Percentiles rank a stretch among this genome's conserved stretches.
phyloP scores from a whole-genome alignment of 2,329 filamentous ascomycete genomes.

The Fusarium sp. region DNA sequence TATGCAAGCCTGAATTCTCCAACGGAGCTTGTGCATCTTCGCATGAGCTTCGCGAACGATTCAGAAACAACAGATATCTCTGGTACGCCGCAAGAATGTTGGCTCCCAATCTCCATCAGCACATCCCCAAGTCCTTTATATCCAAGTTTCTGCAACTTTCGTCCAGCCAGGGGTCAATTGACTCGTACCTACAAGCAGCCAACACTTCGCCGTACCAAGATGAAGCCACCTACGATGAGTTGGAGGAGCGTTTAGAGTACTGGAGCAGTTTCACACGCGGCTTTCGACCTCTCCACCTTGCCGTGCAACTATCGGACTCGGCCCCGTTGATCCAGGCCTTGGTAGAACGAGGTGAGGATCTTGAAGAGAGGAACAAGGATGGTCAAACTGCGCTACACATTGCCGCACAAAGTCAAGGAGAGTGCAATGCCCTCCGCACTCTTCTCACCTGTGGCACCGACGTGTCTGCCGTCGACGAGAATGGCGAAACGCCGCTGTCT shows the following conservation, averaged over 20 bases:
- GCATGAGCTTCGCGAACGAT: background rate
- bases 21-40: background rate
- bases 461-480: background rate
- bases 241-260: background rate
- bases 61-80: slow-evolving; percentile 2
- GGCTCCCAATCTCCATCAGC: background rate
- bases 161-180: background rate
- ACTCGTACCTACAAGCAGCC: slow-evolving; percentile 7
- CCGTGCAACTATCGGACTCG: background rate
- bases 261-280: background rate
- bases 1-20: background rate
- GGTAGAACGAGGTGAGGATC: background rate
- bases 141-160: background rate
- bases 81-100: slow-evolving; percentile 3
- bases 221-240: background rate
- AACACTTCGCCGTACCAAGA: background rate
- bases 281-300: background rate
- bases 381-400: slow-evolving; percentile 6
- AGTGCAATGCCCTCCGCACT: accelerated
- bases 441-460: background rate
- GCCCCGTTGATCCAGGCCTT: background rate
- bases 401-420: background rate
- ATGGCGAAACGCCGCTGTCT: background rate
- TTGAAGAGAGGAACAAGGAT: background rate
- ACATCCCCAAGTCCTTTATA: background rate